Evolutionary conservation across 257 asterid species (phyloP).

Genomic region (Rauvolfia tetraphylla): DNA sequence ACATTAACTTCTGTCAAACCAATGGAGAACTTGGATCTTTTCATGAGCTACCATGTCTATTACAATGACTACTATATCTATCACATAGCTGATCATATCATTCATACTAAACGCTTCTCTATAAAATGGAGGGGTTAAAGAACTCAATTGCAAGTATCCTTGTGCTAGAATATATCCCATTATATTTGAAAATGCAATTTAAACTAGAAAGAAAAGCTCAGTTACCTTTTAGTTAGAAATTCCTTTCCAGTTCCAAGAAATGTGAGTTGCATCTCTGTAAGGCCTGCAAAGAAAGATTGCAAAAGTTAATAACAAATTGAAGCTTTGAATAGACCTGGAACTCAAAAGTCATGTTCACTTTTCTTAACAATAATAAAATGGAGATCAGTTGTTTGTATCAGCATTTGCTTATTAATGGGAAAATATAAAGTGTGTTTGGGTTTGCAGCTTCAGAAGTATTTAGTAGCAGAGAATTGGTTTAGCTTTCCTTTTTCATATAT

Average conservation of each 20-base stretch:
- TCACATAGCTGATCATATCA: neutral
- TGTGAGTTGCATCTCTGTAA: constrained; percentile 10
- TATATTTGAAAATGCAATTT: neutral
- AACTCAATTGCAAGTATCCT: neutral
- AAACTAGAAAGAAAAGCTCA: neutral
- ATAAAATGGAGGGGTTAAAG: neutral
- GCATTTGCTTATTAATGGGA: neutral
- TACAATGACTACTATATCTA: neutral
- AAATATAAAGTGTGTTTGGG: neutral
- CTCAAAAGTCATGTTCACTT: neutral
- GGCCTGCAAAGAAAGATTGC: constrained; percentile 1
- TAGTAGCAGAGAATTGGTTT: neutral
- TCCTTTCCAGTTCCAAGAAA: constrained; percentile 12
- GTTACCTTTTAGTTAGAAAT: constrained; percentile 4
- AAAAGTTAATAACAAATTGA: neutral
- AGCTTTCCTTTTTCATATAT: neutral
- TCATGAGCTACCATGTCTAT: neutral
- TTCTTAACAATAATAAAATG: neutral
- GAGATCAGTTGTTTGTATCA: neutral
- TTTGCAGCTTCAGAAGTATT: neutral
- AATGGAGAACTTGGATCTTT: neutral
- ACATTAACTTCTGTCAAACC: neutral
- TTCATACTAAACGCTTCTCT: neutral
- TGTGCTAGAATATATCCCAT: neutral
- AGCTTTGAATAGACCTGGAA: neutral